phyloP scores from a whole-genome alignment of 768 basidiomycete species.

The Lactarius sp. region DNA sequence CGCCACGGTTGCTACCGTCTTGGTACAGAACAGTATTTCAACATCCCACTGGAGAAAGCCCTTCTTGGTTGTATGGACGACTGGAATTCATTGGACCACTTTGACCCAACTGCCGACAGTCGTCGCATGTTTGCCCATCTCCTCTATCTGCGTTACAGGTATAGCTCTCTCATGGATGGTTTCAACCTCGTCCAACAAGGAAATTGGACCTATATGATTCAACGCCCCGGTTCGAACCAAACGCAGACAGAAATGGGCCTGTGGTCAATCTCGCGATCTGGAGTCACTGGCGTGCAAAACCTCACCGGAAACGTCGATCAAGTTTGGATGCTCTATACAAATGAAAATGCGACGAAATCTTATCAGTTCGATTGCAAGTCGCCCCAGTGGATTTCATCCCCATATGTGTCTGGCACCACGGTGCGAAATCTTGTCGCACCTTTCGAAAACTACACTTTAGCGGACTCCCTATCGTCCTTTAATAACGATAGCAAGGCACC shows the following conservation, averaged over 20 bases:
- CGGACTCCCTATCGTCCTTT: constrained; percentile 61
- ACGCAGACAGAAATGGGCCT: constrained; percentile 84
- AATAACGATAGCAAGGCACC: constrained; percentile 54
- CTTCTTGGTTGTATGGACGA: constrained; percentile 82
- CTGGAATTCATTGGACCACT: constrained; percentile 93
- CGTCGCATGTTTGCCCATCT: constrained; percentile 73
- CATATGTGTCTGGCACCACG: constrained; percentile 53
- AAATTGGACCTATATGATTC: constrained; percentile 77
- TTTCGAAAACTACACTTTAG: constrained; percentile 71
- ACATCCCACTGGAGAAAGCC: constrained; percentile 79
- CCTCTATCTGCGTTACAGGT: constrained; percentile 60
- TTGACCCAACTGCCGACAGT: constrained; percentile 81
- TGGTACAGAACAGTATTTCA: constrained; percentile 90
- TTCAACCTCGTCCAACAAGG: constrained; percentile 78
- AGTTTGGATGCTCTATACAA: constrained; percentile 82
- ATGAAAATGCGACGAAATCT: constrained; percentile 69
- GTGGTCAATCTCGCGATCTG: constrained; percentile 73
- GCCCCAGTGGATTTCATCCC: constrained; percentile 71
- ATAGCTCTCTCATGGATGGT: constrained; percentile 79
- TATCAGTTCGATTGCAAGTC: constrained; percentile 59
- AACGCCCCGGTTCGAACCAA: constrained; percentile 79
- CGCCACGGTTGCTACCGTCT: constrained; percentile 89
- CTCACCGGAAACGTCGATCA: constrained; percentile 61
- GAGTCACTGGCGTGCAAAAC: constrained; percentile 52
- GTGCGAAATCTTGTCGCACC: constrained; percentile 79